phyloP scores from a whole-genome alignment of 2,329 filamentous ascomycete species.

The Chaetomium globosum region DNA sequence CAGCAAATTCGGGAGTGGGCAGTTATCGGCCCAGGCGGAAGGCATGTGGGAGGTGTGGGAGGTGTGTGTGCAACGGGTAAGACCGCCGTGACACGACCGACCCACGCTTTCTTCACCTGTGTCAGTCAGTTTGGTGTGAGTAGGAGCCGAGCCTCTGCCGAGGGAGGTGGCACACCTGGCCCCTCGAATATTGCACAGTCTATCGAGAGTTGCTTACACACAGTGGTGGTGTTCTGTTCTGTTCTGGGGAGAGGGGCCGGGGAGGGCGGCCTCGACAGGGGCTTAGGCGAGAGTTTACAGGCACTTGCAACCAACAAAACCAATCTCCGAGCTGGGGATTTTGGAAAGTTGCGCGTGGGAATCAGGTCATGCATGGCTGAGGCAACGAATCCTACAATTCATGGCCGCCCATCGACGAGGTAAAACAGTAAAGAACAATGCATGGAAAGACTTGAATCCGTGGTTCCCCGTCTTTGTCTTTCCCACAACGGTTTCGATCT shows the following conservation, averaged over 20 bases:
- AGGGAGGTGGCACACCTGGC: background rate
- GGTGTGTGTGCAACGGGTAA: background rate
- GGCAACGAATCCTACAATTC: conserved; percentile 3
- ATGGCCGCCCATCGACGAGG: background rate
- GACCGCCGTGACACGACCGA: background rate
- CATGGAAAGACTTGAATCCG: background rate
- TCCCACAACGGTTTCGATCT: background rate
- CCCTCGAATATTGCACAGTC: background rate
- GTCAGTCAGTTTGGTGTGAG: too few relatives aligned
- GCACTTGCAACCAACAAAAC: background rate
- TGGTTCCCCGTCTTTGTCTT: background rate
- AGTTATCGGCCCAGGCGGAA: background rate
- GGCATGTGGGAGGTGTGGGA: background rate
- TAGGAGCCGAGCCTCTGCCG: too few relatives aligned
- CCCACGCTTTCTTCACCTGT: too few relatives aligned
- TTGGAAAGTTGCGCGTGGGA: background rate
- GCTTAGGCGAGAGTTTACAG: background rate
- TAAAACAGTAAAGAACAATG: background rate
- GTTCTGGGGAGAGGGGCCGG: background rate
- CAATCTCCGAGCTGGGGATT: background rate
- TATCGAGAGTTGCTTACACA: background rate
- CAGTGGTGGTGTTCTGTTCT: background rate
- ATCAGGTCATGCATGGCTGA: background rate
- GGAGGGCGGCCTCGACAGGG: background rate
- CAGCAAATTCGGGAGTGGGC: too few relatives aligned